Base-by-base conservation (phyloP, 306 rosid species). In the Malus fusca region DNA sequence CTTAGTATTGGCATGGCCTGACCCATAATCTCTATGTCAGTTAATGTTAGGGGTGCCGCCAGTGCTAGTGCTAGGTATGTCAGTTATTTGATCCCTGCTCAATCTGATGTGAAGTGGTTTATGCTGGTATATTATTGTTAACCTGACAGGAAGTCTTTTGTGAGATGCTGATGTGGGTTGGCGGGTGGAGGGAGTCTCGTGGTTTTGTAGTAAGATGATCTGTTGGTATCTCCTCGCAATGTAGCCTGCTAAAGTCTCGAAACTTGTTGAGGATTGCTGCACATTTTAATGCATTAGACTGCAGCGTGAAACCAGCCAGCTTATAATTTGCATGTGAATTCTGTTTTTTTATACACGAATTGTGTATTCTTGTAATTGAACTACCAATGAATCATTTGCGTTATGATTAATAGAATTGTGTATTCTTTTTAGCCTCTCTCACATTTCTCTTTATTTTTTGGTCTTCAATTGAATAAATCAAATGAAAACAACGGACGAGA, bases 1-100 rank as follows among this genome's bases (percentile, higher is more conserved):
- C 83, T 74, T 76, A 79, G 66, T 75, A 72, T 26, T 60, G 64
- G 79, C 73, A 68, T 76, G 68, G 78, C 68, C 76, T 70, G 80
- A 68, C 18, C 42, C 66, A n/a, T 6, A 67, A 63, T 75, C 70
- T 52, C 37, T 56, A 25, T 7, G 42, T 43, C 37, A 4, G 23
- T 73, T 73, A 58, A n/a, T 59, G 68, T 59, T 66, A 26, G 58
- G 42, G 76, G 61, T 37, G 42, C 43, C 43, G 43, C 43, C 2
- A 17, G 21, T 48, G 55, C 55, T 15, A 42, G 46, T 35, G 40
- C 46, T 9, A 14, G 55, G 19, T 48, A 48, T 21, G 55, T 48
- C 53, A 14, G 4, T 46, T 46, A 46, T 46, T 5, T 17, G 2
- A 46, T 46, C 21, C 55, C 55, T 48, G 53, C 55, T 48, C 55